Evolutionary conservation across 1,284 basidiomycete species (phyloP).

Genomic region (Violaceomyces palustris): DNA sequence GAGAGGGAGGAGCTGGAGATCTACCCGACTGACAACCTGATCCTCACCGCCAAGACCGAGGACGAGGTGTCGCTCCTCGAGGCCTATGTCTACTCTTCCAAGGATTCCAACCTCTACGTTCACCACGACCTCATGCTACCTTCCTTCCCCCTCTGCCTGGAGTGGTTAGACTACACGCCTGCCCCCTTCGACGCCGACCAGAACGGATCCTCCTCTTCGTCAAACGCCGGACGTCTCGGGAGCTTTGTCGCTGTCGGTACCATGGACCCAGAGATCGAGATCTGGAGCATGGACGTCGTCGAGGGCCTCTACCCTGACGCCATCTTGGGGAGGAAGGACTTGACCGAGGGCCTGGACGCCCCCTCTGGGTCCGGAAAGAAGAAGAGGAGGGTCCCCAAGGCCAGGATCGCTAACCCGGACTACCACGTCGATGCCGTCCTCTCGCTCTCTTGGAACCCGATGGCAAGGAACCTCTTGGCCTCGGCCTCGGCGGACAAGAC

Average conservation of each 20-base stretch:
- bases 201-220: constrained; percentile 9
- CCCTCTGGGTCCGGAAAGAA: constrained; percentile 51
- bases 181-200: constrained; percentile 53
- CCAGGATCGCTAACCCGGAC: constrained; percentile 63
- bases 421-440: constrained; percentile 92
- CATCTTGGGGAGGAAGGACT: constrained; percentile 75
- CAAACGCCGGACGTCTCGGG: constrained; percentile 58
- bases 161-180: constrained; percentile 95
- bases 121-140: constrained; percentile 98
- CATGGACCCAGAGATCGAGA: constrained; percentile 95
- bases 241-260: constrained; percentile 95
- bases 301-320: constrained; percentile 91
- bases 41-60: constrained; percentile 90
- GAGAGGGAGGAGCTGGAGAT: constrained; percentile 89
- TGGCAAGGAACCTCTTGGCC: constrained; percentile 81
- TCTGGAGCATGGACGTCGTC: constrained; percentile 91
- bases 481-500: constrained; percentile 90
- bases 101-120: constrained; percentile 71
- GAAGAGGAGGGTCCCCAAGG: constrained; percentile 78
- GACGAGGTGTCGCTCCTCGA: constrained; percentile 95
- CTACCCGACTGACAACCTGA: constrained; percentile 81
- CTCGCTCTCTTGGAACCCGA: constrained; percentile 82
- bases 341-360: constrained; percentile 31
- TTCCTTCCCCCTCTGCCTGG: constrained; percentile 93
- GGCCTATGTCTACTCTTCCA: constrained; percentile 45